These are phyloP conservation scores for Trichophyton schoenleinii DNA, from an alignment of 2,329 filamentous ascomycete genomes.

Conservation along the genomic window DNA sequence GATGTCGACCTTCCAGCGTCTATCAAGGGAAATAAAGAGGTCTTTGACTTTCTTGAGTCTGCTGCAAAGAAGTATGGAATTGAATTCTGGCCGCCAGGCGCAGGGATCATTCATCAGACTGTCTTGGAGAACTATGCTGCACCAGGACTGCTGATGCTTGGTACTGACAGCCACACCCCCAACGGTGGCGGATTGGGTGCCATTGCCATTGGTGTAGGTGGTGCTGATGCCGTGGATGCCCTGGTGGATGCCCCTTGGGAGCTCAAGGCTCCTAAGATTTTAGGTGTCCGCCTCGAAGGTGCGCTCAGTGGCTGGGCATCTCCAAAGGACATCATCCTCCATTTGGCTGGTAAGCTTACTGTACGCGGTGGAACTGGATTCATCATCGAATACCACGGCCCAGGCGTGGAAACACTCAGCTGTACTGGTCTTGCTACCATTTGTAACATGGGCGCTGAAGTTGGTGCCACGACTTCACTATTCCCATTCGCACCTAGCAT, in stretches of 20 bases:
- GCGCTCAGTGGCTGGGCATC: conserved; percentile 80
- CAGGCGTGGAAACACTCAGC: conserved; percentile 78
- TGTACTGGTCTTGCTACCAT: conserved; percentile 88
- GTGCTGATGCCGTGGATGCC: conserved; percentile 92
- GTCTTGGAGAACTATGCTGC: conserved; percentile 95
- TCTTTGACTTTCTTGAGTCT: conserved; percentile 93
- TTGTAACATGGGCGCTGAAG: conserved; percentile 79
- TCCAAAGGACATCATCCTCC: conserved; percentile 90
- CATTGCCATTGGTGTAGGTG: conserved; percentile 92
- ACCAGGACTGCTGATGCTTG: conserved; percentile 97
- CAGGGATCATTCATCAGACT: conserved; percentile 93
- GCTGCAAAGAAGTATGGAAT: conserved; percentile 84
- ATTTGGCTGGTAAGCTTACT: conserved; percentile 77
- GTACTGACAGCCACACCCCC: conserved; percentile 92
- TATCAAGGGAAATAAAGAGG: conserved; percentile 86
- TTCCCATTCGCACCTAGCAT: conserved; percentile 86
- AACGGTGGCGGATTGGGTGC: conserved; percentile 92
- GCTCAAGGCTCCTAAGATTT: conserved; percentile 80
- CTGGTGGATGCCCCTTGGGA: conserved; percentile 96
- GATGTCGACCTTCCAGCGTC: conserved; percentile 72
- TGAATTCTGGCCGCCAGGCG: conserved; percentile 89
- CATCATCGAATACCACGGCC: conserved; percentile 87
- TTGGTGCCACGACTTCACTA: conserved; percentile 87
- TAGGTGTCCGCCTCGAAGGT: conserved; percentile 75
- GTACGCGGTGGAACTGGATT: conserved; percentile 89